A percentile compares a stretch with the other conserved stretches of the same genome.
These are phyloP conservation scores for Citrus maxima DNA, from an alignment of 345 rosid genomes.

Conservation along the genomic window DNA sequence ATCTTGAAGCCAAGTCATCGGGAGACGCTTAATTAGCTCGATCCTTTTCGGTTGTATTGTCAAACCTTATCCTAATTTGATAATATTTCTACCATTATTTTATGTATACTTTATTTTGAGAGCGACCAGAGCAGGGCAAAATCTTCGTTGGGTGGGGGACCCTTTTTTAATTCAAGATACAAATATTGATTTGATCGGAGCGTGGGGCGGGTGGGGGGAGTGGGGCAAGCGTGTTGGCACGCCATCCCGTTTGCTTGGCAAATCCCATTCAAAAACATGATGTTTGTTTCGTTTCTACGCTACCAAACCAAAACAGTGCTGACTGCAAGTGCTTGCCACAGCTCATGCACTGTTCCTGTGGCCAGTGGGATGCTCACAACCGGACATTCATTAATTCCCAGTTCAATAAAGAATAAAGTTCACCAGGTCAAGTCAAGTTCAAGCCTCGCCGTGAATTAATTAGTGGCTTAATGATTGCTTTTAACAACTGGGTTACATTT, in stretches of 20 bases:
- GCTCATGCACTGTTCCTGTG: not conserved
- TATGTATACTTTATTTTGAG: not conserved
- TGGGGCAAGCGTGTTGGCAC: slow-evolving; percentile 25
- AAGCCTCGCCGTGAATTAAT: not conserved
- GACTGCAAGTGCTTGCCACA: too few relatives aligned
- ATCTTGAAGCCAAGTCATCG: too few relatives aligned
- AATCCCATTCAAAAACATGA: slow-evolving; percentile 1
- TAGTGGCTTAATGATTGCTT: not conserved
- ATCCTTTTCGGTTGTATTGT: not conserved
- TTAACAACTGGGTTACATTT: not conserved
- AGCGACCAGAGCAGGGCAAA: not conserved
- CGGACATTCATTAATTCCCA: not conserved
- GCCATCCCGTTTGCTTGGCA: slow-evolving; percentile 1
- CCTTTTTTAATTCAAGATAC: not conserved
- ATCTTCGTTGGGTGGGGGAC: not conserved
- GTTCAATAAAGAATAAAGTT: not conserved
- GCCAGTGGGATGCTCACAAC: not conserved
- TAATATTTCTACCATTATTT: too few relatives aligned
- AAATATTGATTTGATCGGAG: not conserved
- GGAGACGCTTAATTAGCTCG: too few relatives aligned
- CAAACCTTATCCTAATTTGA: slow-evolving; percentile 18
- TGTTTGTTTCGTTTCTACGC: slow-evolving; percentile 27
- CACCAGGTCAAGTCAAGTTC: not conserved
- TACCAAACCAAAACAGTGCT: not conserved
- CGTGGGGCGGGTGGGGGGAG: not conserved